Evolutionary conservation across 2,329 filamentous ascomycete genomes (phyloP).

Genomic region (Elsinoe fawcettii): DNA sequence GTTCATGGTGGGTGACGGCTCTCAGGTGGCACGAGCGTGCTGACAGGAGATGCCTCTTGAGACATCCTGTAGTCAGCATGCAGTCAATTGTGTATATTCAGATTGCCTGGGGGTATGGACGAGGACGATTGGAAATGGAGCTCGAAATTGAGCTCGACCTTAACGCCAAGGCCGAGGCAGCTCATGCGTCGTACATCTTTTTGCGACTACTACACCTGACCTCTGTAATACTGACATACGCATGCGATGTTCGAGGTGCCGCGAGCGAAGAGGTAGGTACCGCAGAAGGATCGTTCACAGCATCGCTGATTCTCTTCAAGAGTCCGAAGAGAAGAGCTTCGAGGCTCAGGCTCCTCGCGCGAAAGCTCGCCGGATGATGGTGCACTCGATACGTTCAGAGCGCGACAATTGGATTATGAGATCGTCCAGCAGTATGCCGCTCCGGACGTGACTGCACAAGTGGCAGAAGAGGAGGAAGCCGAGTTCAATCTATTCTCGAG

Average conservation of each 20-base stretch:
- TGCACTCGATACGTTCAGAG: slow-evolving; percentile 8
- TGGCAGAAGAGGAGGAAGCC: slow-evolving; percentile 22
- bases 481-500: slow-evolving; percentile 26
- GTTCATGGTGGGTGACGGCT: neutral
- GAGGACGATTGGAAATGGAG: neutral
- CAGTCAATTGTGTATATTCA: too few relatives aligned
- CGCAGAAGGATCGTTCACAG: neutral
- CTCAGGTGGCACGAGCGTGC: neutral
- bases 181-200: neutral
- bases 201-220: neutral
- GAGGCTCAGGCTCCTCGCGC: neutral
- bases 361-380: slow-evolving; percentile 1
- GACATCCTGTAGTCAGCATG: neutral
- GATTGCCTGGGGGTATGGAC: neutral
- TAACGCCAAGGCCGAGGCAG: slow-evolving; percentile 6
- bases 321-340: slow-evolving; percentile 12
- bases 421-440: neutral
- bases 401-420: slow-evolving; percentile 1
- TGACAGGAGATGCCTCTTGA: neutral
- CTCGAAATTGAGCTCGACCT: neutral
- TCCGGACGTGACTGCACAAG: neutral
- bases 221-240: neutral
- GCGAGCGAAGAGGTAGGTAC: slow-evolving; percentile 1
- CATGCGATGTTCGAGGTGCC: slow-evolving; percentile 5
- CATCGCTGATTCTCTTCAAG: neutral